These are phyloP conservation scores for Globisporangium nodosum DNA, from an alignment of 352 stramenopile genomes.

Conservation along the genomic window DNA sequence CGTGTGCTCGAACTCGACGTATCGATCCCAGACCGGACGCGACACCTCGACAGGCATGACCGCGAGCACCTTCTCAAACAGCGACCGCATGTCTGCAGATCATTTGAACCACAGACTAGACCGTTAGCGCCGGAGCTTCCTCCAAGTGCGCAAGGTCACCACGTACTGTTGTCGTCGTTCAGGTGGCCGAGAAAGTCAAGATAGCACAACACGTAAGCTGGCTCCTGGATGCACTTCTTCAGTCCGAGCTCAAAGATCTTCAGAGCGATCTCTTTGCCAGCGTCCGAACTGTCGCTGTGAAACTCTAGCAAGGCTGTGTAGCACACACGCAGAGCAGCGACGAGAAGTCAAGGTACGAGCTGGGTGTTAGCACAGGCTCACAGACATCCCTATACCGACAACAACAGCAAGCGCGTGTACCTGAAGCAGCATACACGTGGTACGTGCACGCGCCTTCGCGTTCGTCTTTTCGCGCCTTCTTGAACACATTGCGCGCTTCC, in stretches of 20 bases:
- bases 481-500: conserved; percentile 79
- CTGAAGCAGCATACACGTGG: conserved; percentile 77
- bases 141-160: not conserved
- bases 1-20: conserved; percentile 83
- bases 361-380: not conserved
- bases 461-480: conserved; percentile 75
- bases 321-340: not conserved
- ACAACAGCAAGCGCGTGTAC: conserved; percentile 22
- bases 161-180: conserved; percentile 88
- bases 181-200: conserved; percentile 81
- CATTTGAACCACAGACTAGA: not conserved
- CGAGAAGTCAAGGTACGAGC: no score
- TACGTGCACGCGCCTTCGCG: conserved; percentile 78
- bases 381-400: no score
- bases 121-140: not conserved
- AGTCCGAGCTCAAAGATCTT: conserved; percentile 88
- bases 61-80: conserved; percentile 86
- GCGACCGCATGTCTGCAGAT: conserved; percentile 72
- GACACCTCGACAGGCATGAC: conserved; percentile 80
- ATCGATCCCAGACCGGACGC: conserved; percentile 82
- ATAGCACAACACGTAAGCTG: conserved; percentile 80
- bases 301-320: conserved; percentile 74
- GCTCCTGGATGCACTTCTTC: conserved; percentile 87
- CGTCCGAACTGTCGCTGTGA: conserved; percentile 79
- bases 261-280: conserved; percentile 79